Percentiles rank a stretch among this genome's conserved stretches.
These are phyloP conservation scores for Nitzschia sp. DNA, from an alignment of 108 stramenopile species.

Conservation along the genomic window DNA sequence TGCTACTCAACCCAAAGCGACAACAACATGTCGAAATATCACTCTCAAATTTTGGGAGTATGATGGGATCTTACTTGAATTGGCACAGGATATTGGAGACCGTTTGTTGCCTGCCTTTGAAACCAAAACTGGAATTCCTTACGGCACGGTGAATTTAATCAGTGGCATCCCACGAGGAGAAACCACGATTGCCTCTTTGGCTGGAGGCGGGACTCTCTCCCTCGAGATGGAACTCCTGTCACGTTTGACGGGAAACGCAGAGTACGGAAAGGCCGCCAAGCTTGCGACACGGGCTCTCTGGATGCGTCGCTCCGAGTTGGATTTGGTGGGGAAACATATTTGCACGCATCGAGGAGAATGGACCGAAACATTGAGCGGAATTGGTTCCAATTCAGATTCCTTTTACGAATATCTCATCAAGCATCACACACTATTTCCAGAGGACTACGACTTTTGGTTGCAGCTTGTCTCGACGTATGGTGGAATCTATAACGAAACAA, in stretches of 20 bases:
- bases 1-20: background rate
- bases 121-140: constrained; percentile 92
- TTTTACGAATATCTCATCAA: constrained; percentile 95
- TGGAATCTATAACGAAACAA: constrained; percentile 62
- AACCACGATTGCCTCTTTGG: constrained; percentile 83
- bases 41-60: constrained; percentile 54
- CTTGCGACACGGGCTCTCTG: constrained; percentile 76
- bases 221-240: constrained; percentile 87
- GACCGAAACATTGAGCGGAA: constrained; percentile 85
- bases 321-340: constrained; percentile 92
- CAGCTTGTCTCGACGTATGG: constrained; percentile 72
- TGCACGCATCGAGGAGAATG: constrained; percentile 80
- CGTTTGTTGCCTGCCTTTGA: constrained; percentile 85
- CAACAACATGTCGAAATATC: constrained; percentile 12
- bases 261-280: constrained; percentile 75
- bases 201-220: constrained; percentile 87
- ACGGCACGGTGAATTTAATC: constrained; percentile 89
- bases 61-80: constrained; percentile 72
- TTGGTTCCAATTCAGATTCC: constrained; percentile 93
- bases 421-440: constrained; percentile 80
- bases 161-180: constrained; percentile 84
- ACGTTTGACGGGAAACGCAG: constrained; percentile 74
- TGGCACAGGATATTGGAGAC: constrained; percentile 82
- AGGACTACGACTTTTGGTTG: constrained; percentile 83
- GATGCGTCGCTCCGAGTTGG: constrained; percentile 55